These are phyloP conservation scores for Clarireedia sp. DNA, from an alignment of 2,329 filamentous ascomycete species.

Conservation along the genomic window DNA sequence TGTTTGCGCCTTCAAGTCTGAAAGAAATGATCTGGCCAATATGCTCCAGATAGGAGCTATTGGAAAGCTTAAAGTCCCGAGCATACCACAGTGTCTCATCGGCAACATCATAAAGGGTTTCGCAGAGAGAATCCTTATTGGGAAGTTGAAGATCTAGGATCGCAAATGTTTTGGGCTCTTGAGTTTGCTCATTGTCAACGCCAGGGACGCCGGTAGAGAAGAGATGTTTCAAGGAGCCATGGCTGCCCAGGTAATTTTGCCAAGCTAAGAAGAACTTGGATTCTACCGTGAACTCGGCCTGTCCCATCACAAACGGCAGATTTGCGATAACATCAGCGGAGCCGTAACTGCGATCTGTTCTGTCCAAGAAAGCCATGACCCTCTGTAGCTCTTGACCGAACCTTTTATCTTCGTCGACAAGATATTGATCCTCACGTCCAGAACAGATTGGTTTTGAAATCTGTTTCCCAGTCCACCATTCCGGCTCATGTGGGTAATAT, in stretches of 20 bases:
- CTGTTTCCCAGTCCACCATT: constrained; percentile 54
- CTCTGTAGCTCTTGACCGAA: constrained; percentile 38
- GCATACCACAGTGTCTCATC: constrained; percentile 27
- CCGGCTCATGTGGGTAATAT: constrained; percentile 46
- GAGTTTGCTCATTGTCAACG: constrained; percentile 2
- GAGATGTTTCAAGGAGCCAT: constrained; percentile 17
- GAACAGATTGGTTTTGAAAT: constrained; percentile 31
- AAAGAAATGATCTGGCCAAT: constrained; percentile 44
- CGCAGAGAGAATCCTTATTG: constrained; percentile 15
- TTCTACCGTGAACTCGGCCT: constrained; percentile 26
- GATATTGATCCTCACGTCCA: constrained; percentile 13
- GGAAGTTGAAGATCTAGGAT: constrained; percentile 27
- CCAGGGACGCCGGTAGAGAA: constrained; percentile 25
- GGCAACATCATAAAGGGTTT: constrained; percentile 29
- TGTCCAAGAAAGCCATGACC: constrained; percentile 55
- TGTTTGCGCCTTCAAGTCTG: constrained; percentile 36
- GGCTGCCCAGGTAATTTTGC: constrained; percentile 13
- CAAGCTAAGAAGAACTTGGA: constrained; percentile 23
- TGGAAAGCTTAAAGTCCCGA: constrained; percentile 14
- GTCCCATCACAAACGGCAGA: constrained; percentile 18
- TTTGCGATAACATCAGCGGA: constrained; percentile 41
- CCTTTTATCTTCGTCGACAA: constrained; percentile 36
- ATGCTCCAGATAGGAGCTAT: constrained; percentile 27
- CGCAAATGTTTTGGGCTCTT: constrained; percentile 21
- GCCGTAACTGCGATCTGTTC: constrained; percentile 51